Conservation (phyloP, 1,139 yeast genomes). For the Eremothecium gossypii region DNA sequence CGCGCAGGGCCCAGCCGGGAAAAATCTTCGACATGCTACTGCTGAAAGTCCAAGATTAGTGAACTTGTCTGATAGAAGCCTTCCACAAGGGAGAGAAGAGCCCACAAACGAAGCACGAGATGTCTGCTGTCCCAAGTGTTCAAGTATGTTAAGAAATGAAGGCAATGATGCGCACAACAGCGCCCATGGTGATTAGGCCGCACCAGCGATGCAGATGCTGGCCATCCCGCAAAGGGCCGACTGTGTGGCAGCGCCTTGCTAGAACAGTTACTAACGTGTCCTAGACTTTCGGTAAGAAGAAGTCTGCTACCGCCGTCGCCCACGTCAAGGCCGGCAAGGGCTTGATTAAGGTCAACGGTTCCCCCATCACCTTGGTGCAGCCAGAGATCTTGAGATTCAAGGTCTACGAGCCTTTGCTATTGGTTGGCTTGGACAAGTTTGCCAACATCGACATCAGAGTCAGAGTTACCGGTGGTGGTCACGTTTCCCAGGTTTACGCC, state of each 20-base stretch:
- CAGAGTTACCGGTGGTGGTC: constrained; percentile 99
- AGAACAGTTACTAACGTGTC: constrained; percentile 2
- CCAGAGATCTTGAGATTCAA: constrained; percentile 99
- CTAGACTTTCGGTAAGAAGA: constrained; percentile 99
- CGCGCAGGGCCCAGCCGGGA: constrained; percentile 2
- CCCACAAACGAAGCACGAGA: constrained; percentile 12
- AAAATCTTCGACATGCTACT: constrained; percentile 1
- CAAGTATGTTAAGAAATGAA: constrained; percentile 42
- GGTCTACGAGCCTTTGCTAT: constrained; percentile 98
- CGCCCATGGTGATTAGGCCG: not conserved
- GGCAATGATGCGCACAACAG: too few species aligned
- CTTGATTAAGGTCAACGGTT: constrained; percentile 97
- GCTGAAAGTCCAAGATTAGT: not conserved
- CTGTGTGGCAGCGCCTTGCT: too few species aligned
- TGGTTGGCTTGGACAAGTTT: constrained; percentile 98
- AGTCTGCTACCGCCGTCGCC: constrained; percentile 99
- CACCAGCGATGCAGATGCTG: not conserved
- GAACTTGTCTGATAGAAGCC: not conserved
- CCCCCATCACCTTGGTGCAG: constrained; percentile 97
- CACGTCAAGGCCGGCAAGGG: constrained; percentile 99
- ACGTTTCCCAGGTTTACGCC: constrained; percentile 98
- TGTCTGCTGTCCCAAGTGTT: constrained; percentile 57
- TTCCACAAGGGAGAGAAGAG: constrained; percentile 7
- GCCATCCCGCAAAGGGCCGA: too few species aligned
- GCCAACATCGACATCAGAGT: constrained; percentile 98